These are phyloP conservation scores for Pleurotus cornucopiae DNA, from an alignment of 768 basidiomycete species.

Conservation along the genomic window DNA sequence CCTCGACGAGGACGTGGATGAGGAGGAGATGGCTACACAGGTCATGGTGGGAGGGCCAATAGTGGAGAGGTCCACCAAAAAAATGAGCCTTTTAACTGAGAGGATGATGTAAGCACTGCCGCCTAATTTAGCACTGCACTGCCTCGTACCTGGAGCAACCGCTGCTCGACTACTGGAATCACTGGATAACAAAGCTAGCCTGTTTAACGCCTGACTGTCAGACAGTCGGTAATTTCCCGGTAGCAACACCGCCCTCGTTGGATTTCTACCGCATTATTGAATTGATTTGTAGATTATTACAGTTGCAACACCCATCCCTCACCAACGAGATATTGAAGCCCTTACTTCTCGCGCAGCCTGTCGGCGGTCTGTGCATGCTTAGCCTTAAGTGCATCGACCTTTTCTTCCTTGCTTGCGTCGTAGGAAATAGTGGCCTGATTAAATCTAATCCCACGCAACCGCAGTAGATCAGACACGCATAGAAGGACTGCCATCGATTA, in stretches of 20 bases:
- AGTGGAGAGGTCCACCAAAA: not conserved
- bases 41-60: constrained; percentile 1
- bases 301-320: too few species aligned
- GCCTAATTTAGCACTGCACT: not conserved
- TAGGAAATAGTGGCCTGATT: constrained; percentile 79
- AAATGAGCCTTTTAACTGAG: not conserved
- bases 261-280: not conserved
- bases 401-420: constrained; percentile 86
- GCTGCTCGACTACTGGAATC: not conserved
- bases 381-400: constrained; percentile 67
- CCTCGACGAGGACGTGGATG: constrained; percentile 10
- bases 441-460: constrained; percentile 45
- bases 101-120: not conserved
- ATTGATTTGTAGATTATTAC: too few species aligned
- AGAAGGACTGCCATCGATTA: constrained; percentile 9
- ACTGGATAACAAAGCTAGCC: not conserved
- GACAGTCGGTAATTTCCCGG: too few species aligned
- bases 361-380: constrained; percentile 63
- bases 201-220: too few species aligned
- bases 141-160: not conserved
- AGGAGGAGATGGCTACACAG: constrained; percentile 17
- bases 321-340: too few species aligned
- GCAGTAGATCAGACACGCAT: not conserved
- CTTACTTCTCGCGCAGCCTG: constrained; percentile 48
- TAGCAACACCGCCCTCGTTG: not conserved